A percentile compares a stretch with the other conserved stretches of the same genome.
Evolutionary conservation across 306 rosid species (phyloP).

Genomic region (Lotus japonicus): DNA sequence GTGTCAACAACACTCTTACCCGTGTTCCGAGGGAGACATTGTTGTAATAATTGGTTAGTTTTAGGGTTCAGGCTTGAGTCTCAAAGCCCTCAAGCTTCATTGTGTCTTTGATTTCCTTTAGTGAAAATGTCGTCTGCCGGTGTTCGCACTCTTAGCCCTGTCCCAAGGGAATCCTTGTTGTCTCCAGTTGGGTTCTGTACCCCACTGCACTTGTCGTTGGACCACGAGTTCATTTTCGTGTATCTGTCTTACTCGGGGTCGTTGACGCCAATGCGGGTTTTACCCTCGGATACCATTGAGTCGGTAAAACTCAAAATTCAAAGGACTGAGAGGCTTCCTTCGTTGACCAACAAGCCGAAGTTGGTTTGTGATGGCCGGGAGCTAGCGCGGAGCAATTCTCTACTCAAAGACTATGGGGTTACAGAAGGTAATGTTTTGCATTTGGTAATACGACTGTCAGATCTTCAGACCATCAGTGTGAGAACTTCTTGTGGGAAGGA

Average conservation of each 20-base stretch:
- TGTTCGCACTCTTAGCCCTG: constrained; percentile 52
- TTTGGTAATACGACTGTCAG: constrained; percentile 73
- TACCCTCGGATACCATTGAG: constrained; percentile 72
- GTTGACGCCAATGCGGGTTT: constrained; percentile 58
- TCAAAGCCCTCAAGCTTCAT: constrained; percentile 24
- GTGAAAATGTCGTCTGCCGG: constrained; percentile 79
- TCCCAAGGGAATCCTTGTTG: constrained; percentile 39
- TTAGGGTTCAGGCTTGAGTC: constrained; percentile 29
- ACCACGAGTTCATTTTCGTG: constrained; percentile 51
- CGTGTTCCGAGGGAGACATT: constrained; percentile 42
- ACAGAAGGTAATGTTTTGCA: constrained; percentile 78
- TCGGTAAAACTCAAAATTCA: constrained; percentile 77
- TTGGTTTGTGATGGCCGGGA: constrained; percentile 93
- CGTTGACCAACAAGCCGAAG: constrained; percentile 67
- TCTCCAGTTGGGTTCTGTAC: constrained; percentile 24
- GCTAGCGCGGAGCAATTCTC: constrained; percentile 62
- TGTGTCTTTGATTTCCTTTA: background rate
- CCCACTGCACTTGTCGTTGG: constrained; percentile 30
- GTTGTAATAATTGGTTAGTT: constrained; percentile 17
- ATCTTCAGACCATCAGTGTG: constrained; percentile 77
- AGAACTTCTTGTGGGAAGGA: constrained; percentile 61
- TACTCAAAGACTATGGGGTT: constrained; percentile 79
- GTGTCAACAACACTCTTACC: constrained; percentile 48
- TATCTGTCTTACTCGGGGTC: constrained; percentile 55
- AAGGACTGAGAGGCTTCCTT: constrained; percentile 53